Base-by-base conservation (phyloP, 768 basidiomycete genomes). In the Leccinum imitatum region DNA sequence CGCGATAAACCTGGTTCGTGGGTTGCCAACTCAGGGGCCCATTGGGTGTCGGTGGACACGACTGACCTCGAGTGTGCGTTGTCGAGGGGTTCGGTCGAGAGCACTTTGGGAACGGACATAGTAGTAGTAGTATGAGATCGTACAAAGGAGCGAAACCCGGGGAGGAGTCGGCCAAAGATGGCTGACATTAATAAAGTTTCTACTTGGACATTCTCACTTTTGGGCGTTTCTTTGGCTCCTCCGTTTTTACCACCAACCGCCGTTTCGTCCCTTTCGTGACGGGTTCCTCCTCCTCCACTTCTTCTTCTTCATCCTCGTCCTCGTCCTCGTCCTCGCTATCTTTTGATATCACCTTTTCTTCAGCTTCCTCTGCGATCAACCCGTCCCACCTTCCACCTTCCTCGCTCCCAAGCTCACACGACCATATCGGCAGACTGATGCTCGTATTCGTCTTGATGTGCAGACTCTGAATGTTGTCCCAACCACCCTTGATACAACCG, bases 391-490 rank as follows among this genome's bases (percentile, higher is more conserved):
- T 73, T 6, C 69, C 72, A 35, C 69, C 74, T 30, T 67, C 65
- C 15, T 74, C 69, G 21, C 77, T 82, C 31, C 86, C 85, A n/a
- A 97, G 80, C 6, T 81, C 77, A 71, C 89, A 91, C 21, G 79
- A 83, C 93, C 95, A 99, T 69, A 99, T 87, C 5, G 97, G 97
- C n/a, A 99, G 75, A 64, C 88, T 85, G 35, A 87, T 79, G 55
- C 90, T 92, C 11, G 84, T 84, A 64, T 86, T 91, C 1, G 94
- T 96, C 76, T 98, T 98, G 77, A 99, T 85, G 64, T 92, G 83
- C 19, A 99, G 73, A 59, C 85, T 87, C 68, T 95, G 93, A 54
- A 98, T 79, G 73, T 98, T 97, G 56, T 89, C 87, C 95, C 95
- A 98, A 27, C 85, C 87, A 51, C 85, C 89, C 59, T 85, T 85